Conservation (phyloP, 768 basidiomycete species). For the Plicaturopsis crispa region DNA sequence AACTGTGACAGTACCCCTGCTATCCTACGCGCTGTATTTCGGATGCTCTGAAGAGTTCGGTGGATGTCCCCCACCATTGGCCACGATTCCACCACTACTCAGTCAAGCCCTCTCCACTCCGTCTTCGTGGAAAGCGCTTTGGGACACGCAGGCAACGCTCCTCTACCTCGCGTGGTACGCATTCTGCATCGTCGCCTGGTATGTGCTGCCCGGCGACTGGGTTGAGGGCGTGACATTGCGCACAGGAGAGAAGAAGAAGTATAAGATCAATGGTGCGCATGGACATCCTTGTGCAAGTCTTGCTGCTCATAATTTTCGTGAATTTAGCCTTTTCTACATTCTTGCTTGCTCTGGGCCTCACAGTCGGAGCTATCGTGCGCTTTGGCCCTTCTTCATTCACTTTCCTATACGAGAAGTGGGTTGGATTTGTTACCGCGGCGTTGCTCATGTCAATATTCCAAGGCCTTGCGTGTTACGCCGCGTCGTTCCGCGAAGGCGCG, state of each 20-base stretch:
- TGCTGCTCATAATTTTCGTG: constrained; percentile 1
- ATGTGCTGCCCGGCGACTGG: constrained; percentile 65
- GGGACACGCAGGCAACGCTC: constrained; percentile 72
- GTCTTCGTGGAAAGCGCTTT: constrained; percentile 68
- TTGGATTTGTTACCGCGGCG: constrained; percentile 82
- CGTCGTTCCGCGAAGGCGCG: constrained; percentile 61
- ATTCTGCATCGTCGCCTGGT: constrained; percentile 82
- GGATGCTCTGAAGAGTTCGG: constrained; percentile 65
- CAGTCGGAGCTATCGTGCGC: constrained; percentile 59
- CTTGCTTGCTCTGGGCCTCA: constrained; percentile 71
- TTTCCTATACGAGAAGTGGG: constrained; percentile 87
- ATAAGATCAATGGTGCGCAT: constrained; percentile 89
- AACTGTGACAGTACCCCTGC: constrained; percentile 60
- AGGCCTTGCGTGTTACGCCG: constrained; percentile 59
- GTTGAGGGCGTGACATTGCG: constrained; percentile 66
- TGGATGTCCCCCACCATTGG: constrained; percentile 55
- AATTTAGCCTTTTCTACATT: constrained; percentile 77
- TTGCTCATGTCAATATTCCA: constrained; percentile 73
- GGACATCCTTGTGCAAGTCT: too few relatives aligned
- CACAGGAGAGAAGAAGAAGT: constrained; percentile 68
- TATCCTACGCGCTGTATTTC: constrained; percentile 72
- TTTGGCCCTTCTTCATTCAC: constrained; percentile 79
- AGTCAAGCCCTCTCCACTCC: constrained; percentile 36
- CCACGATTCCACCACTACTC: constrained; percentile 33
- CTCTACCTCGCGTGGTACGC: constrained; percentile 87